phyloP scores from a whole-genome alignment of 2,329 filamentous ascomycete genomes.

The Colletotrichum sp. region DNA sequence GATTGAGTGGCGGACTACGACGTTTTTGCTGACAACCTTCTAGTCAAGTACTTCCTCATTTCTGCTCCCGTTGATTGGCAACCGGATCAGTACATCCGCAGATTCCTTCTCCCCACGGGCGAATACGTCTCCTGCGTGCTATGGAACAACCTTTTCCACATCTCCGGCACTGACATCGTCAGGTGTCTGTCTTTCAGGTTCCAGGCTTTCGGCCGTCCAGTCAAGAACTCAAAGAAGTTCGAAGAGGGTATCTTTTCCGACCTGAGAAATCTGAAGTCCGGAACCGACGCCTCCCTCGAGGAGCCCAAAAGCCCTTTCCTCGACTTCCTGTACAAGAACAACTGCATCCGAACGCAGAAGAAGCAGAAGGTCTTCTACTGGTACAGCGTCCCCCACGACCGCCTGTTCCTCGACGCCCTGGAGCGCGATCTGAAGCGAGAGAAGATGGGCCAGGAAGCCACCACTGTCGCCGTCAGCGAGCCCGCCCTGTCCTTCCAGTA shows the following conservation, averaged over 20 bases:
- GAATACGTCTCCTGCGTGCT: constrained; percentile 99
- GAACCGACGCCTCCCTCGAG: constrained; percentile 96
- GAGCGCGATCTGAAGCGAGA: constrained; percentile 98
- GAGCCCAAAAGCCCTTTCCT: constrained; percentile 98
- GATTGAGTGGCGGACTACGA: not conserved
- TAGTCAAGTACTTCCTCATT: constrained; percentile 99
- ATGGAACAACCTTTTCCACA: constrained; percentile 99
- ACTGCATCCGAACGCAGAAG: constrained; percentile 99
- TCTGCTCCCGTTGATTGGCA: constrained; percentile 98
- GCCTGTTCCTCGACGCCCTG: constrained; percentile 94
- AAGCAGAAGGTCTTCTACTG: constrained; percentile 99
- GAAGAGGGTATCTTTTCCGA: constrained; percentile 99
- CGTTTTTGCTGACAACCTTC: constrained; percentile 26
- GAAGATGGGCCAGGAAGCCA: constrained; percentile 99
- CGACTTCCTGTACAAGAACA: constrained; percentile 99
- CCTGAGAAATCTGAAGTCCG: constrained; percentile 95
- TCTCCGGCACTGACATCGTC: constrained; percentile 98
- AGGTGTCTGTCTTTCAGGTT: constrained; percentile 98
- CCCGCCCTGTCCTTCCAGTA: constrained; percentile 98
- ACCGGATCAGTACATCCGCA: constrained; percentile 92
- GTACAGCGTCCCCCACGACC: constrained; percentile 98
- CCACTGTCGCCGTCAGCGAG: constrained; percentile 95
- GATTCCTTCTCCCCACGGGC: constrained; percentile 93
- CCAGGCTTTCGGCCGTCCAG: constrained; percentile 95
- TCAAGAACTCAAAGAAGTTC: constrained; percentile 99